Evolutionary conservation across 305 asterid genomes (phyloP), one percentile per base, ranked within the genome.

Genomic region (Fraxinus baroniana): DNA sequence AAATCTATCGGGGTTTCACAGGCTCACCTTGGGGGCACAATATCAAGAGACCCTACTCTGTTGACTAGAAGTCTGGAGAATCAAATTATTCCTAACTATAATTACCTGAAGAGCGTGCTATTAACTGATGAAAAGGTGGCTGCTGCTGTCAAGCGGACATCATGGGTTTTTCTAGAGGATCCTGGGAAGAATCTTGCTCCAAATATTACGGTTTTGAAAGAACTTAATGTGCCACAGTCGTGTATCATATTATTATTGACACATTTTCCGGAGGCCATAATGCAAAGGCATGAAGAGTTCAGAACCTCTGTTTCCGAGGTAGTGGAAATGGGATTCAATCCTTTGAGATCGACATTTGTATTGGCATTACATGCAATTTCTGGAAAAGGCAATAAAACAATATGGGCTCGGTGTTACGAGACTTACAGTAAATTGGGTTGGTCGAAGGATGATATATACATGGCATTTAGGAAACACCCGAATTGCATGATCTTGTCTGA

Each of bases 351-450:
- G 2, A 49, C 18, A 2, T 87, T 89, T 30, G 3, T 87, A 0
- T 0, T 37, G 3, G 92, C 84, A 5, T 6, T 88, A 15, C 78
- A 81, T 35, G 80, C 64, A 30, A 82, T 80, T 0, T 2, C 77
- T 6, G 80, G 85, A 85, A 37, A 75, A 62, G 36, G 83, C 13
- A 52, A 70, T 62, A 18, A 7, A 57, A 78, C 49, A 9, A 26
- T 75, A 8, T 84, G 88, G 84, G 83, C 73, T 9, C 36, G 7
- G 41, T 64, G 82, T 64, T n/a, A 15, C 7, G 80, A 79, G 24
- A 22, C 64, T 44, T 87, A 84, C 55, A 57, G 74, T 1, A 83
- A 72, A 28, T 86, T 86, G 88, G 93, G 93, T 62, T 86, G 89
- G 87, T 87, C 91, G 0, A 71, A 85, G 74, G 87, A 84, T 70